A percentile compares a stretch with the other conserved stretches of the same genome.
Evolutionary conservation across 2,329 filamentous ascomycete genomes (phyloP).

Genomic region (Onygena corvina): DNA sequence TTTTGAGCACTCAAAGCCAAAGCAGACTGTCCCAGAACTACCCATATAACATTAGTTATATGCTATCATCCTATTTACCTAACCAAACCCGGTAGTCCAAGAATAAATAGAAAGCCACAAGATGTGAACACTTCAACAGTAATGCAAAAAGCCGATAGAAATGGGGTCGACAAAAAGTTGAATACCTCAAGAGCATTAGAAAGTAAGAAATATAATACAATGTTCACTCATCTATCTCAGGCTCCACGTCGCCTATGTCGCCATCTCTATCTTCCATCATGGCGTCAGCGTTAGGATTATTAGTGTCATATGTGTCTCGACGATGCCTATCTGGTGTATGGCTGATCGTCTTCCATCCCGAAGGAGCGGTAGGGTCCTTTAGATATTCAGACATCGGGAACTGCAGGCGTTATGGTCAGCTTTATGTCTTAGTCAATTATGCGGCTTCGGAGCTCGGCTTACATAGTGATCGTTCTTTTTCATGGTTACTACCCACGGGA

Average conservation of each 20-base stretch:
- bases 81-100: neutral
- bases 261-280: slow-evolving; percentile 35
- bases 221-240: slow-evolving; percentile 18
- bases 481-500: slow-evolving; percentile 99
- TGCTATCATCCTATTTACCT: neutral
- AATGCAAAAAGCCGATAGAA: neutral
- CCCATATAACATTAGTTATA: neutral
- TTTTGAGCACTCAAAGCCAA: too few relatives aligned
- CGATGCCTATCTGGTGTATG: slow-evolving; percentile 38
- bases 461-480: slow-evolving; percentile 98
- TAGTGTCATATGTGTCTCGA: slow-evolving; percentile 26
- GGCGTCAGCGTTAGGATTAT: slow-evolving; percentile 35
- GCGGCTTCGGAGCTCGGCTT: slow-evolving; percentile 15
- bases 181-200: neutral
- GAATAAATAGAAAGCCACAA: neutral
- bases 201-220: neutral
- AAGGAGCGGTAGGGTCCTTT: slow-evolving; percentile 42
- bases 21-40: too few relatives aligned
- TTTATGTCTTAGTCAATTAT: neutral
- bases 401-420: slow-evolving; percentile 18
- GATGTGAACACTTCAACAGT: neutral
- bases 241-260: slow-evolving; percentile 30
- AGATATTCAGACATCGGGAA: slow-evolving; percentile 56
- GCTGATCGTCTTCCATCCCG: slow-evolving; percentile 48
- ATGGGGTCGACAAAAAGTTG: neutral